Percentiles rank a stretch among this genome's conserved stretches.
Evolutionary conservation across 495 filamentous ascomycete genomes (phyloP).

Genomic region (Paragyromitra xinjiangensis): DNA sequence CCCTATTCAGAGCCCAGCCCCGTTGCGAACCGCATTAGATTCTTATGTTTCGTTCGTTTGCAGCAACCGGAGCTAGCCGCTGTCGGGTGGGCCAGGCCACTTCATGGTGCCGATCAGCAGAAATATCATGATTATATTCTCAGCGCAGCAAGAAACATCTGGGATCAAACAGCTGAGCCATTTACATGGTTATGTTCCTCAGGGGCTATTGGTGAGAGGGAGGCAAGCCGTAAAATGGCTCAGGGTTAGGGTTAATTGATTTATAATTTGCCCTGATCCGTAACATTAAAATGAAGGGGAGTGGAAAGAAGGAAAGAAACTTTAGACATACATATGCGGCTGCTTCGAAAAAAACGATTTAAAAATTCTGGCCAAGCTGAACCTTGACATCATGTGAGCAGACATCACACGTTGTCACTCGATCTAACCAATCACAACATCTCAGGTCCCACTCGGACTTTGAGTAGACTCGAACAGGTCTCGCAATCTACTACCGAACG

Average conservation of each 20-base stretch:
- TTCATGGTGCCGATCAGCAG: conserved; percentile 11
- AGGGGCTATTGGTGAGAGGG: conserved; percentile 10
- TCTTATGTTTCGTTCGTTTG: background rate
- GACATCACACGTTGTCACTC: conserved; percentile 17
- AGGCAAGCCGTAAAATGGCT: conserved; percentile 21
- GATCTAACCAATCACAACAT: background rate
- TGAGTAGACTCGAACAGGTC: background rate
- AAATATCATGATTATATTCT: conserved; percentile 23
- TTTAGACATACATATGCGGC: background rate
- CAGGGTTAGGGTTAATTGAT: conserved; percentile 35
- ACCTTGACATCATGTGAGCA: background rate
- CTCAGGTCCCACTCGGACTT: background rate
- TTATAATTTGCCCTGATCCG: conserved; percentile 11
- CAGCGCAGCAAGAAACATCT: background rate
- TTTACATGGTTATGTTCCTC: conserved; percentile 29
- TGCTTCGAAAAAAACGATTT: background rate
- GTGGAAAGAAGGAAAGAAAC: background rate
- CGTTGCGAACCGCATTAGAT: conserved; percentile 3
- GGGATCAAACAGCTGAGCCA: conserved; percentile 30
- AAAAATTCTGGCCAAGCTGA: background rate
- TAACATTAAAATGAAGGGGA: conserved; percentile 9
- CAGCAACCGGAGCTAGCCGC: conserved; percentile 33
- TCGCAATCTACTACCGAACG: background rate
- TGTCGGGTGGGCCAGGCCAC: conserved; percentile 15
- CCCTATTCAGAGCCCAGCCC: conserved; percentile 15